These are phyloP conservation scores for Exophiala lecanii-corni DNA, from an alignment of 2,329 filamentous ascomycete genomes.

Conservation along the genomic window DNA sequence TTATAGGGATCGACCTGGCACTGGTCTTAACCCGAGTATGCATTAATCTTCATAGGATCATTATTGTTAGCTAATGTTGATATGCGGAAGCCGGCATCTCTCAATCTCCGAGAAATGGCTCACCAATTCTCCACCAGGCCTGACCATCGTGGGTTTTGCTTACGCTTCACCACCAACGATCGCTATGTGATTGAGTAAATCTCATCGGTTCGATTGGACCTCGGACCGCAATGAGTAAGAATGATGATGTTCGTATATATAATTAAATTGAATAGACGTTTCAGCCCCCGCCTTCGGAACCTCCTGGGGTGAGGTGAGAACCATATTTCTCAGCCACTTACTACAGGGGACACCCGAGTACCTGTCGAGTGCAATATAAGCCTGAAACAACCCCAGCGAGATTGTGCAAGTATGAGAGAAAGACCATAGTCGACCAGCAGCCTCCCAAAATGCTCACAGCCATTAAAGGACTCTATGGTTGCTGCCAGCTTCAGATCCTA, in stretches of 20 bases:
- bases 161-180: background rate
- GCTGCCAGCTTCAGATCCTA: slow-evolving; percentile 1
- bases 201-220: background rate
- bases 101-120: slow-evolving; percentile 4
- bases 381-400: background rate
- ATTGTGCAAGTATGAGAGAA: background rate
- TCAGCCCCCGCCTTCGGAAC: background rate
- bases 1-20: no score
- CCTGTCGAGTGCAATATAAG: background rate
- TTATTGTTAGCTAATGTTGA: no score
- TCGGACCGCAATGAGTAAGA: background rate
- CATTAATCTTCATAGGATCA: no score
- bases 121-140: background rate
- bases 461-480: background rate
- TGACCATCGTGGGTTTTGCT: background rate
- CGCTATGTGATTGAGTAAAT: background rate
- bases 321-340: background rate
- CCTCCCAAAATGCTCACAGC: background rate
- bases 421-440: background rate
- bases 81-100: background rate
- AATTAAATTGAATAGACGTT: no score
- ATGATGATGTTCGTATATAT: background rate
- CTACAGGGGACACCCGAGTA: background rate
- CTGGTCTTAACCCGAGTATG: no score
- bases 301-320: background rate